phyloP scores from a whole-genome alignment of 345 rosid species.

The Turnera subulata region DNA sequence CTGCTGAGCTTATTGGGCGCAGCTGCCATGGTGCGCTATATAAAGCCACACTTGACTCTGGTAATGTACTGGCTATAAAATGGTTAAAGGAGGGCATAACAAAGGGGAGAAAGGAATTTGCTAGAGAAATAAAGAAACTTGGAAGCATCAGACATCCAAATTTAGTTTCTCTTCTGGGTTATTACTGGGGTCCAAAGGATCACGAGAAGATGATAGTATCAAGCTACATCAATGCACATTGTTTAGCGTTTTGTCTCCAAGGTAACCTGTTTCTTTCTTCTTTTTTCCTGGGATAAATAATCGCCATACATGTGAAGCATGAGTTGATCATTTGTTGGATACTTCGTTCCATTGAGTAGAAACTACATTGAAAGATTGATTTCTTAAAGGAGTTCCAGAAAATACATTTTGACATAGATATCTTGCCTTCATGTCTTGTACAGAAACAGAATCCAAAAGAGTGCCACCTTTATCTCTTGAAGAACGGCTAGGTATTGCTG shows the following conservation, averaged over 20 bases:
- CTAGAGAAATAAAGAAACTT: constrained; percentile 85
- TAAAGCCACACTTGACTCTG: constrained; percentile 69
- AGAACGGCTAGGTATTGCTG: constrained; percentile 51
- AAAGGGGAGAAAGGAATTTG: constrained; percentile 76
- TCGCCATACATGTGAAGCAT: too few species aligned
- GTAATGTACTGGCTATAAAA: constrained; percentile 58
- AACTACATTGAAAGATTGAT: too few species aligned
- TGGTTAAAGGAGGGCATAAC: constrained; percentile 86
- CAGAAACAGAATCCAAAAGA: constrained; percentile 48
- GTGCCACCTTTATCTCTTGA: constrained; percentile 54
- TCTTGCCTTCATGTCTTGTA: constrained; percentile 30
- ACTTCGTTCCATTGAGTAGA: too few species aligned
- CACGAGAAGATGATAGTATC: constrained; percentile 82
- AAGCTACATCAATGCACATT: constrained; percentile 50
- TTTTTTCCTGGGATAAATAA: background rate
- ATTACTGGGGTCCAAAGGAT: constrained; percentile 82
- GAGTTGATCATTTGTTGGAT: too few species aligned
- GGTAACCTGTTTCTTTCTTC: constrained; percentile 43
- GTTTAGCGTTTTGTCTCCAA: constrained; percentile 72
- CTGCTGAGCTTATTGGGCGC: constrained; percentile 79
- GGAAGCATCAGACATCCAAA: constrained; percentile 80
- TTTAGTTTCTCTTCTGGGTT: constrained; percentile 76
- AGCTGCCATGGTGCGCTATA: constrained; percentile 82
- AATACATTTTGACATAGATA: background rate
- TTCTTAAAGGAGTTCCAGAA: background rate